Evolutionary conservation across 495 filamentous ascomycete species (phyloP).

Genomic region (Bryoglossum gracile): DNA sequence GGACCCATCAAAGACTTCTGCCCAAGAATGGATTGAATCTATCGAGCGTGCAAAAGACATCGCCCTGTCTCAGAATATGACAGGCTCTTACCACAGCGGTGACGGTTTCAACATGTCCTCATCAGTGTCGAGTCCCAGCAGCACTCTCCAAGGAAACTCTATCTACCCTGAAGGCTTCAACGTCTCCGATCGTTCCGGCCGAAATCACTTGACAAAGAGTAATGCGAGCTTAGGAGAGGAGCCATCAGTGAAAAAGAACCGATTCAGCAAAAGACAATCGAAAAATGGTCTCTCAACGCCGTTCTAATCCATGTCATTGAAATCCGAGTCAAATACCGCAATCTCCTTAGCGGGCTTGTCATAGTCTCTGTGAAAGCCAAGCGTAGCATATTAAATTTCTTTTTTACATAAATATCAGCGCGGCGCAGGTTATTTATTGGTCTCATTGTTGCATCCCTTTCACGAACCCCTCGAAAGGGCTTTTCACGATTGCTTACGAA

Average conservation of each 20-base stretch:
- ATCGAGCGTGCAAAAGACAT: slow-evolving; percentile 77
- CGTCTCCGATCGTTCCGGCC: slow-evolving; percentile 41
- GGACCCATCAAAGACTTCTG: slow-evolving; percentile 41
- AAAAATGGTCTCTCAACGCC: slow-evolving; percentile 84
- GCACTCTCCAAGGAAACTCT: slow-evolving; percentile 53
- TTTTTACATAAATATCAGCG: slow-evolving; percentile 21
- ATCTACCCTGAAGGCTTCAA: slow-evolving; percentile 33
- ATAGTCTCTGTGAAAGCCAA: neutral
- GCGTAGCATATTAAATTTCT: slow-evolving; percentile 9
- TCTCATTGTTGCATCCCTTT: slow-evolving; percentile 21
- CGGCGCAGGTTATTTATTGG: slow-evolving; percentile 20
- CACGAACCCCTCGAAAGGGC: neutral
- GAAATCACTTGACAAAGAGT: slow-evolving; percentile 46
- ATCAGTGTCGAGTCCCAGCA: slow-evolving; percentile 60
- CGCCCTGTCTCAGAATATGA: slow-evolving; percentile 60
- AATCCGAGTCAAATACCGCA: no score
- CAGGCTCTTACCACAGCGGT: slow-evolving; percentile 59
- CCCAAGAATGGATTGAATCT: slow-evolving; percentile 82
- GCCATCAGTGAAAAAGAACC: slow-evolving; percentile 48
- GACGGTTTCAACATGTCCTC: slow-evolving; percentile 67
- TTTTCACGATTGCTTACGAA: slow-evolving; percentile 15
- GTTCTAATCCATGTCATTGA: no score
- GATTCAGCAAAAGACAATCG: slow-evolving; percentile 84
- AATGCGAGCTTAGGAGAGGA: slow-evolving; percentile 38
- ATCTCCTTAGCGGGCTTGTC: neutral